phyloP scores from a whole-genome alignment of 495 filamentous ascomycete species.

The Penicillium pulvis region DNA sequence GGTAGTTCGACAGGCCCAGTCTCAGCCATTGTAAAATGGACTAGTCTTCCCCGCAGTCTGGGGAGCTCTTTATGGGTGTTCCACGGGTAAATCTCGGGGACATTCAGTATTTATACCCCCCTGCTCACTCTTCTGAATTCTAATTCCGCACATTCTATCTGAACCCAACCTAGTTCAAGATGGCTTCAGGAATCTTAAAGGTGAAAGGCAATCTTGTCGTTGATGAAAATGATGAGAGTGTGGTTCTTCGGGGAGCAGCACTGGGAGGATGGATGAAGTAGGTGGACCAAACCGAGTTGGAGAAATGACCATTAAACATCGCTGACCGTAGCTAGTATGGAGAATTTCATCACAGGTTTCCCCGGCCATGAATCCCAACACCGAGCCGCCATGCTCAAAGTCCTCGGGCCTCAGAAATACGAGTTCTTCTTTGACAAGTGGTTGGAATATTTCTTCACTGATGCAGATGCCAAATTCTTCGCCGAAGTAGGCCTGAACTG shows the following conservation, averaged over 20 bases:
- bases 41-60: neutral
- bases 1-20: neutral
- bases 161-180: conserved; percentile 13
- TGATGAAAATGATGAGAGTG: conserved; percentile 44
- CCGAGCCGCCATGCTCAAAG: conserved; percentile 54
- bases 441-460: conserved; percentile 66
- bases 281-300: neutral
- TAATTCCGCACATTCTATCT: neutral
- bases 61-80: neutral
- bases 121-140: neutral
- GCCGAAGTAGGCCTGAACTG: conserved; percentile 61
- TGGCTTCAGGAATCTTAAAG: conserved; percentile 42
- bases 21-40: neutral
- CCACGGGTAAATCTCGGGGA: conserved; percentile 2
- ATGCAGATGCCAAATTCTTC: conserved; percentile 62
- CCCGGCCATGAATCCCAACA: conserved; percentile 60
- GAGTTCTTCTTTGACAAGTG: conserved; percentile 54
- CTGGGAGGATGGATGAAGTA: conserved; percentile 53
- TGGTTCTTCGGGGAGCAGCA: conserved; percentile 53
- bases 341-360: conserved; percentile 71
- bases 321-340: conserved; percentile 48
- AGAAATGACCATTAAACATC: neutral
- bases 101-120: conserved; percentile 11
- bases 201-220: conserved; percentile 49
- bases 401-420: conserved; percentile 52